Conservation (phyloP, 768 basidiomycete genomes). For the Suillus cothurnatus region DNA sequence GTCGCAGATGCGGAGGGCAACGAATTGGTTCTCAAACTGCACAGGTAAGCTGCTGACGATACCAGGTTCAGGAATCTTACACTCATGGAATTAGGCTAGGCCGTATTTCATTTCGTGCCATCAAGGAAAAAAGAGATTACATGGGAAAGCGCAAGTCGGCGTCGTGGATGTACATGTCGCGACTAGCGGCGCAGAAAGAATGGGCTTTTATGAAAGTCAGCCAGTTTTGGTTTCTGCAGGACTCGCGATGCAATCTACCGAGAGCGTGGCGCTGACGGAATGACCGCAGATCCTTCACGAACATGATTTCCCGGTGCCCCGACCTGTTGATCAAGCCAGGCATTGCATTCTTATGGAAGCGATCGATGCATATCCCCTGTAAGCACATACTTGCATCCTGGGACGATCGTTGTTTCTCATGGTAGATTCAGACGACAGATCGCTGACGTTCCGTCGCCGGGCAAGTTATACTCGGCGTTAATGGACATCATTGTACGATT, state of each 20-base stretch:
- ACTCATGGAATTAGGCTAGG: constrained; percentile 64
- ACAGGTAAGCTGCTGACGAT: constrained; percentile 56
- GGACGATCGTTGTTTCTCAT: not conserved
- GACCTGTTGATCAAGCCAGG: constrained; percentile 90
- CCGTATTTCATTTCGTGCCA: constrained; percentile 94
- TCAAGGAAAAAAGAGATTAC: constrained; percentile 97
- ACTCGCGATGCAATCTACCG: not conserved
- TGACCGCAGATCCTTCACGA: constrained; percentile 77
- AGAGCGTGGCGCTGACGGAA: not conserved
- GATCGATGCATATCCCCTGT: constrained; percentile 95
- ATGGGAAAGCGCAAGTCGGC: constrained; percentile 94
- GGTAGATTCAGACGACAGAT: constrained; percentile 74
- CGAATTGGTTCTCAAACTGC: constrained; percentile 90
- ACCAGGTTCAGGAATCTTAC: not conserved
- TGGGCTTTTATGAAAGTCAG: constrained; percentile 97
- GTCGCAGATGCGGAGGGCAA: constrained; percentile 85
- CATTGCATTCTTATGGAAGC: constrained; percentile 97
- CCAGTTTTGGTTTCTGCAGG: not conserved
- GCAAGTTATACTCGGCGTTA: constrained; percentile 84
- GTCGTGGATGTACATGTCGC: constrained; percentile 99
- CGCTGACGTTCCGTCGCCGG: constrained; percentile 78
- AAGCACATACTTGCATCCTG: constrained; percentile 29
- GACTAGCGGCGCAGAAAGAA: constrained; percentile 95
- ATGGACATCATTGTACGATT: constrained; percentile 98
- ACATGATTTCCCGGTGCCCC: constrained; percentile 91